Conservation (phyloP, 1,284 basidiomycete genomes). For the Tilletia setariae region DNA sequence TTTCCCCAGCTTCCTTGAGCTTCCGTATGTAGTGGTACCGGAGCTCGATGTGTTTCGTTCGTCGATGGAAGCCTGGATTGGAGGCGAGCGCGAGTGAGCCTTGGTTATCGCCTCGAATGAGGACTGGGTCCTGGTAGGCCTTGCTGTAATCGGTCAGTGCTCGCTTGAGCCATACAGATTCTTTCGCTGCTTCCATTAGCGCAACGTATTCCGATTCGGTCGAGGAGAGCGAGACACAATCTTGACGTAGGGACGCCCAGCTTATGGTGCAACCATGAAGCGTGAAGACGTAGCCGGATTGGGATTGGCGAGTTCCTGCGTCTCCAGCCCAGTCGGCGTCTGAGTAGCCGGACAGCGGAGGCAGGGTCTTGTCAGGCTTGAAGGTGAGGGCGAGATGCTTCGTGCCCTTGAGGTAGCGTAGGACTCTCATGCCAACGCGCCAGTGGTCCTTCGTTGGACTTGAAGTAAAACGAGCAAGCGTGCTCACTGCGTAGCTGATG, state of each 20-base stretch:
- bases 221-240: neutral
- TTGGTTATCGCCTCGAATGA: no score
- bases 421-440: no score
- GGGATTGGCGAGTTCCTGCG: neutral
- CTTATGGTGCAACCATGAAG: neutral
- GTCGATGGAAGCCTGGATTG: no score
- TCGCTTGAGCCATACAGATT: neutral
- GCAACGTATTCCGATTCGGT: slow-evolving; percentile 7
- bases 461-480: neutral
- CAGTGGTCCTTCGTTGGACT: neutral
- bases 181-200: slow-evolving; percentile 5
- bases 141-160: neutral
- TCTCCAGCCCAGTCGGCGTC: slow-evolving; percentile 11
- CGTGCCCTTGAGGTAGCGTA: slow-evolving; percentile 14
- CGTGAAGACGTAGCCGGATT: slow-evolving; percentile 12
- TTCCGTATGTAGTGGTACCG: no score
- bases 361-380: neutral
- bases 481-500: neutral
- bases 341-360: neutral
- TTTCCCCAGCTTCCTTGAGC: no score
- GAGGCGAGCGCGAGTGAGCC: no score
- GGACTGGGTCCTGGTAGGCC: neutral
- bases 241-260: neutral
- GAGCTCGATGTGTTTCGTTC: no score
- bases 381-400: neutral